Evolutionary conservation across 2,329 filamentous ascomycete genomes (phyloP).

Genomic region (Anthostomella pinea): DNA sequence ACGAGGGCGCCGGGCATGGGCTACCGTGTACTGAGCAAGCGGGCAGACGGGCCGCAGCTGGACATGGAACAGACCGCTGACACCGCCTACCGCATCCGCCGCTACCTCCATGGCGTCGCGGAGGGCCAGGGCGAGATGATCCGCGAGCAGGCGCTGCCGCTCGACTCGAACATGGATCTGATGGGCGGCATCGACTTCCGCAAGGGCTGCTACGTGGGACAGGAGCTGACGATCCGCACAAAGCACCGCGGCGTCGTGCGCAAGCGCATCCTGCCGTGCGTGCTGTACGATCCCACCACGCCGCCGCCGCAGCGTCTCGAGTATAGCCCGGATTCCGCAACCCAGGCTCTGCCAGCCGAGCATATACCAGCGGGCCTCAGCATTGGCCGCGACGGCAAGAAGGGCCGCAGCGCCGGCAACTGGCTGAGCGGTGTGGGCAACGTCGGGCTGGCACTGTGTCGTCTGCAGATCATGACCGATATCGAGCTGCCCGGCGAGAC

Average conservation of each 20-base stretch:
- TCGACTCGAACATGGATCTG: constrained; percentile 86
- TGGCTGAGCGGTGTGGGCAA: constrained; percentile 80
- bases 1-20: constrained; percentile 55
- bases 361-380: no score
- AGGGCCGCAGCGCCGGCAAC: constrained; percentile 73
- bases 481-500: constrained; percentile 67
- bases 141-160: constrained; percentile 69
- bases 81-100: constrained; percentile 67
- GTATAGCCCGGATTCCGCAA: constrained; percentile 40
- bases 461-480: constrained; percentile 88
- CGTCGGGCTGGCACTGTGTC: constrained; percentile 80
- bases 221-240: constrained; percentile 94
- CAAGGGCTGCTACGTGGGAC: constrained; percentile 96
- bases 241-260: constrained; percentile 91
- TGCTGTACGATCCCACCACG: constrained; percentile 58
- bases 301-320: constrained; percentile 39
- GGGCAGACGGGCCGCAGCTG: constrained; percentile 29
- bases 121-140: constrained; percentile 82
- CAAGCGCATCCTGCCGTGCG: constrained; percentile 81
- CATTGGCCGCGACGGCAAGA: constrained; percentile 51
- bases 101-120: constrained; percentile 77
- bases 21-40: constrained; percentile 44
- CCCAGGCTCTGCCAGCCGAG: no score
- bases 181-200: constrained; percentile 85
- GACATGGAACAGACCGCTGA: constrained; percentile 45